Evolutionary conservation across 1,139 yeast species (phyloP), one percentile per base, ranked within the genome.

Genomic region (Candida freyschussii): DNA sequence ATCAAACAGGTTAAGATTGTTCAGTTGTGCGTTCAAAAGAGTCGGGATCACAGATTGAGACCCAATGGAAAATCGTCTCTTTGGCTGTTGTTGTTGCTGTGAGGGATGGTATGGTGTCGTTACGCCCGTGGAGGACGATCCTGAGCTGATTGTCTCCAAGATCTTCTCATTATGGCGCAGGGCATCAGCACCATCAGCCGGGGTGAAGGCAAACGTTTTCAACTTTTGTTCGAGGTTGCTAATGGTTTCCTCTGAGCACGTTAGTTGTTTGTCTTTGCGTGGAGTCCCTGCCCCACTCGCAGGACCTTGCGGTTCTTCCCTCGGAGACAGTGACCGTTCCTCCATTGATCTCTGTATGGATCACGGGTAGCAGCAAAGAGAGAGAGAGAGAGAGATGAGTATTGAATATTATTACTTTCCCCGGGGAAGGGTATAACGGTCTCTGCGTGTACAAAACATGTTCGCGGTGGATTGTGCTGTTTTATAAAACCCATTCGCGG

Each of bases 1-100:
- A 23, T 48, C 44, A 19, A 47, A 47, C 10, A 50, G 23, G 23
- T 48, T 42, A 13, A 48, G 21, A 28, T 44, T 44, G 34, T 48
- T 48, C 22, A 50, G 34, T 25, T 49, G 46, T 4, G 55, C 55
- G 29, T 48, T 47, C 5, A 50, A 36, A 8, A 50, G 30, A 1
- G 53, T 36, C 1, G 52, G 53, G 4, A 50, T 40, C 7, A 50
- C 39, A 0, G 50, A 42, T 12, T 43, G 44, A 5, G 45, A 39
- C 2, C 48, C 45, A 12, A 50, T 41, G 2, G 53, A 48, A 24
- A 40, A 42, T n/a, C 40, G 32, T 23, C 45, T 32, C 11, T 24
- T 13, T 7, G 33, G 34, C 7, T 6, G 7, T 10, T 15, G 12
- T 6, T 25, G 7, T 12, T 7, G 12, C n/a, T 24, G 9, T 4